These are phyloP conservation scores for Tricholoma sp. DNA, from an alignment of 768 basidiomycete species.

Conservation along the genomic window DNA sequence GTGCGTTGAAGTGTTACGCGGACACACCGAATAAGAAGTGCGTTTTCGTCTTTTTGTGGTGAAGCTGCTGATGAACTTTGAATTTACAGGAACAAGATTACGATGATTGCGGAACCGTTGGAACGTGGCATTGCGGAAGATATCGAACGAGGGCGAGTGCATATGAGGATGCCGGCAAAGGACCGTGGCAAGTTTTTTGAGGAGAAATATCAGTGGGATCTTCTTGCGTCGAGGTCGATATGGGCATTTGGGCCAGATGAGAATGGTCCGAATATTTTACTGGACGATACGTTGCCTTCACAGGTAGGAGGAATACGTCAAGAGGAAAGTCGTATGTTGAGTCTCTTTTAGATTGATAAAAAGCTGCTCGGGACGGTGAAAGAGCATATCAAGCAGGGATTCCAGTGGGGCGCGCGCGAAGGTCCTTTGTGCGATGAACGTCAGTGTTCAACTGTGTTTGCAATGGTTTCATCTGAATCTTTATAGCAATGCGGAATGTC, in stretches of 20 bases:
- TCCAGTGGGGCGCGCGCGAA: conserved; percentile 99
- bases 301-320: conserved; percentile 46
- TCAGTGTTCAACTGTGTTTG: conserved; percentile 43
- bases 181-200: conserved; percentile 96
- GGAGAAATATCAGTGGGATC: conserved; percentile 97
- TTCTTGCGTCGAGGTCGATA: conserved; percentile 95
- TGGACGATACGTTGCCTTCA: conserved; percentile 95
- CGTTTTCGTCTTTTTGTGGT: conserved; percentile 16
- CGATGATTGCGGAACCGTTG: conserved; percentile 98
- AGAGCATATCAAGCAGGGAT: conserved; percentile 97
- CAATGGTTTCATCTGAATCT: not conserved
- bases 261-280: conserved; percentile 84
- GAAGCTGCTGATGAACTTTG: conserved; percentile 4
- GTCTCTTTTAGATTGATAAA: conserved; percentile 71
- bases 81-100: conserved; percentile 83
- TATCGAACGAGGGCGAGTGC: conserved; percentile 88
- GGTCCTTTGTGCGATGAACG: conserved; percentile 98
- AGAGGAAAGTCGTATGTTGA: not conserved
- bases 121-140: conserved; percentile 96
- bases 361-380: conserved; percentile 84
- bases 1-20: conserved; percentile 96
- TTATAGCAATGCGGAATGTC: conserved; percentile 91
- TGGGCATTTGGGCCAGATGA: conserved; percentile 99
- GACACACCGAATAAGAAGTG: conserved; percentile 99
- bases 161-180: conserved; percentile 92